Percentiles rank a stretch among this genome's conserved stretches.
phyloP scores from a whole-genome alignment of 2,329 filamentous ascomycete species.

The Parastagonospora nodorum region DNA sequence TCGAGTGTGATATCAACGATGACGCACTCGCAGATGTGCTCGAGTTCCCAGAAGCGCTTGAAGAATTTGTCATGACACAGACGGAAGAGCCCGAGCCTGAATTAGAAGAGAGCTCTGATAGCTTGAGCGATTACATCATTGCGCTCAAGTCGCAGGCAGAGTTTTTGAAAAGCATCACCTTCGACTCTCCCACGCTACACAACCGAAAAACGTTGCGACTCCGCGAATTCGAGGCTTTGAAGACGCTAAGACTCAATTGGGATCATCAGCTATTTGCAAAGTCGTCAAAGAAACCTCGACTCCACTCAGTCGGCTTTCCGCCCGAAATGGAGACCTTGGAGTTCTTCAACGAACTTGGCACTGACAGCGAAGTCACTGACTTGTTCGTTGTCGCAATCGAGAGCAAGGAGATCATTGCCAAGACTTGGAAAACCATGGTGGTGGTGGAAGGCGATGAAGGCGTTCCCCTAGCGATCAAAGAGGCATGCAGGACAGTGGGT shows the following conservation, averaged over 20 bases:
- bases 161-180: constrained; percentile 35
- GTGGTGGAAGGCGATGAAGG: constrained; percentile 32
- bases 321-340: constrained; percentile 34
- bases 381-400: constrained; percentile 33
- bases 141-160: constrained; percentile 34
- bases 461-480: constrained; percentile 28
- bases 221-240: constrained; percentile 32
- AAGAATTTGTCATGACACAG: constrained; percentile 42
- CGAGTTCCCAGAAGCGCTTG: constrained; percentile 36
- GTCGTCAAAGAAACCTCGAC: constrained; percentile 36
- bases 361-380: constrained; percentile 36
- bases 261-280: constrained; percentile 41
- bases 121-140: constrained; percentile 37
- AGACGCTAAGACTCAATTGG: constrained; percentile 35
- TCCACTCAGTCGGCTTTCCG: constrained; percentile 38
- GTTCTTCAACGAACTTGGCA: constrained; percentile 40
- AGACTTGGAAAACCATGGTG: constrained; percentile 29
- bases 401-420: constrained; percentile 32
- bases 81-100: constrained; percentile 36
- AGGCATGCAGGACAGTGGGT: constrained; percentile 25
- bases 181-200: constrained; percentile 33
- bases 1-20: constrained; percentile 43
- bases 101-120: constrained; percentile 39
- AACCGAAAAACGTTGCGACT: constrained; percentile 37
- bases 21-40: constrained; percentile 37